phyloP scores from a whole-genome alignment of 306 rosid species.

The Psophocarpus tetragonolobus region DNA sequence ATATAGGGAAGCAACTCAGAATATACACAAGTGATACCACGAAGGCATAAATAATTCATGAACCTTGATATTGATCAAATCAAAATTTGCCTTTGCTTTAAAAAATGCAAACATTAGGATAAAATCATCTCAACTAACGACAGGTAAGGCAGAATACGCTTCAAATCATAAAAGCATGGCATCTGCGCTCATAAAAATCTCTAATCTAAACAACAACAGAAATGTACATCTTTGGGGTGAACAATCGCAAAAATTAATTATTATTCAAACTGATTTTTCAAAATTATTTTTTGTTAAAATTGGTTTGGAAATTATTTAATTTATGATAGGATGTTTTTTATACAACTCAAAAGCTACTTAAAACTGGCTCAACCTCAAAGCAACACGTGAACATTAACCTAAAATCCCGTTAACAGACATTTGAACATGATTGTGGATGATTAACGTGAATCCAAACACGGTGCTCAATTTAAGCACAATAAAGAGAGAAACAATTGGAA shows the following conservation, averaged over 20 bases:
- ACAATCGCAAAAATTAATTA: too few species aligned
- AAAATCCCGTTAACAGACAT: too few species aligned
- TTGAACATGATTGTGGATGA: too few species aligned
- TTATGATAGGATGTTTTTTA: too few species aligned
- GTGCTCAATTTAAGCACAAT: background rate
- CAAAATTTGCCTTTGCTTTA: background rate
- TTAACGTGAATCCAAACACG: too few species aligned
- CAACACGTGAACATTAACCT: too few species aligned
- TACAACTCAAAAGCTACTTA: too few species aligned
- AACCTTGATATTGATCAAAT: background rate
- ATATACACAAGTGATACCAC: background rate
- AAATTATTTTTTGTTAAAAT: too few species aligned
- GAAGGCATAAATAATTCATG: background rate
- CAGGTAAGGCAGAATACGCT: background rate
- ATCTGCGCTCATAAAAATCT: background rate
- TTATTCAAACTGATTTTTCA: too few species aligned
- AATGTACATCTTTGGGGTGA: too few species aligned
- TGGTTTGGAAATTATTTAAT: too few species aligned
- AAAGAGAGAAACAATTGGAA: background rate
- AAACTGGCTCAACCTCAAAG: too few species aligned
- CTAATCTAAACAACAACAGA: background rate
- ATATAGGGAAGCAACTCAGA: constrained; percentile 9
- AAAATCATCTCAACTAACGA: background rate
- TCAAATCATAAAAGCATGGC: background rate
- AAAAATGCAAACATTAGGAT: background rate